Conservation (phyloP, 106 monocot genomes). For the Dioscorea zingiberensis region DNA sequence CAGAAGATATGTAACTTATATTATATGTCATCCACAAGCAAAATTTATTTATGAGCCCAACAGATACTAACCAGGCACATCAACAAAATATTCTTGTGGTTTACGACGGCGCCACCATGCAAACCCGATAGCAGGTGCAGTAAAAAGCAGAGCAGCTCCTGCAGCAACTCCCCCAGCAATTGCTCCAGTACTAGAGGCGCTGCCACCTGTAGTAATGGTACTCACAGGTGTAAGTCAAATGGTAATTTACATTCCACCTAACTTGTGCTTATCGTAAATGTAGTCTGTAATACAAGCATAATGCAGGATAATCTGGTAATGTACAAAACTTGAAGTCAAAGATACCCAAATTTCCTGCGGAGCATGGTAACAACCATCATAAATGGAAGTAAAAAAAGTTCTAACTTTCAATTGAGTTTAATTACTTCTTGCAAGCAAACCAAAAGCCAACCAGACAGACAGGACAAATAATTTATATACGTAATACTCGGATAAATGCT, state of each 20-base stretch:
- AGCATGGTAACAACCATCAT: too few species aligned
- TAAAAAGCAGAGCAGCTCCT: conserved; percentile 81
- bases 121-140: conserved; percentile 79
- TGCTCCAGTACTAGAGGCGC: conserved; percentile 66
- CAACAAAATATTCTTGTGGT: conserved; percentile 86
- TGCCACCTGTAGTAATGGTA: conserved; percentile 28
- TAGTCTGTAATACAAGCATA: too few species aligned
- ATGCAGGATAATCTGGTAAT: too few species aligned
- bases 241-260: too few species aligned
- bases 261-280: too few species aligned
- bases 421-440: too few species aligned
- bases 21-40: not conserved
- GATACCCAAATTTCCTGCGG: too few species aligned
- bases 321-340: too few species aligned
- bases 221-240: not conserved
- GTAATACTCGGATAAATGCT: not conserved
- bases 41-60: not conserved
- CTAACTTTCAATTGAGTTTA: too few species aligned
- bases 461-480: not conserved
- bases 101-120: conserved; percentile 86
- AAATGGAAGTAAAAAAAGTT: too few species aligned
- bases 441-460: too few species aligned
- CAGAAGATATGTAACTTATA: conserved; percentile 1
- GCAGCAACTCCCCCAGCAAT: conserved; percentile 96
- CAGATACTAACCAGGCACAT: conserved; percentile 83